These are phyloP conservation scores for Rosellinia necatrix DNA, from an alignment of 2,329 filamentous ascomycete species.

Conservation along the genomic window DNA sequence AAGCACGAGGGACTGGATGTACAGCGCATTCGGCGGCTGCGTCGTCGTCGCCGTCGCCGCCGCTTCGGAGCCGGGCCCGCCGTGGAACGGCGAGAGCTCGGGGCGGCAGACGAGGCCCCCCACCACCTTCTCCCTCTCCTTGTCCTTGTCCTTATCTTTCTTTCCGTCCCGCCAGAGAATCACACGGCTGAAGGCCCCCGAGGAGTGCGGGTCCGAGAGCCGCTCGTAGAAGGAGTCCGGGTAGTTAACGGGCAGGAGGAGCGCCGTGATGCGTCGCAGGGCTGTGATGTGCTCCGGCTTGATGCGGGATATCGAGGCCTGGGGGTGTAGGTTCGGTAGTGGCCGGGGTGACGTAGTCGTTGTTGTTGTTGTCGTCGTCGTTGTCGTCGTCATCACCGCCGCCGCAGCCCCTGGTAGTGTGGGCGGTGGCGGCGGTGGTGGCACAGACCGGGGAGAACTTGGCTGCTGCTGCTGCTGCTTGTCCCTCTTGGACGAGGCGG, in stretches of 20 bases:
- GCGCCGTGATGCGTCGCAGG: conserved; percentile 66
- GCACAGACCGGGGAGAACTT: conserved; percentile 24
- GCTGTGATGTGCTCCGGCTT: conserved; percentile 57
- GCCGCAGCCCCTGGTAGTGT: too few species aligned
- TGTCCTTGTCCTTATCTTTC: too few species aligned
- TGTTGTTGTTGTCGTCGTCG: conserved; percentile 29
- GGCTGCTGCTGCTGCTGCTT: not conserved
- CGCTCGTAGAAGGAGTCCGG: conserved; percentile 66
- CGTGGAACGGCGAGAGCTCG: conserved; percentile 52
- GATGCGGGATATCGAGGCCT: conserved; percentile 59
- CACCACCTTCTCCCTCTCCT: conserved; percentile 57
- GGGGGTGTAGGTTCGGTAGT: conserved; percentile 46
- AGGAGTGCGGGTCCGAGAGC: conserved; percentile 54
- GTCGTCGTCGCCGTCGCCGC: conserved; percentile 27
- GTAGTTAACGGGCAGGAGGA: conserved; percentile 68
- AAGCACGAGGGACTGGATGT: conserved; percentile 67
- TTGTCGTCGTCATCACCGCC: conserved; percentile 28
- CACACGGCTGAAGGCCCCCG: conserved; percentile 62
- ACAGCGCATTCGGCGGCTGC: conserved; percentile 54
- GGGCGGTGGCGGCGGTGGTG: conserved; percentile 8
- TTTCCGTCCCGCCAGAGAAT: conserved; percentile 62
- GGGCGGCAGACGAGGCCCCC: conserved; percentile 67
- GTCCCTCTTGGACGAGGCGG: conserved; percentile 22
- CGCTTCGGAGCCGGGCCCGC: not conserved
- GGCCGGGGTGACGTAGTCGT: conserved; percentile 28